These are phyloP conservation scores for Acanthamoeba lenticulata DNA, from an alignment of 208 protist species.

Conservation along the genomic window DNA sequence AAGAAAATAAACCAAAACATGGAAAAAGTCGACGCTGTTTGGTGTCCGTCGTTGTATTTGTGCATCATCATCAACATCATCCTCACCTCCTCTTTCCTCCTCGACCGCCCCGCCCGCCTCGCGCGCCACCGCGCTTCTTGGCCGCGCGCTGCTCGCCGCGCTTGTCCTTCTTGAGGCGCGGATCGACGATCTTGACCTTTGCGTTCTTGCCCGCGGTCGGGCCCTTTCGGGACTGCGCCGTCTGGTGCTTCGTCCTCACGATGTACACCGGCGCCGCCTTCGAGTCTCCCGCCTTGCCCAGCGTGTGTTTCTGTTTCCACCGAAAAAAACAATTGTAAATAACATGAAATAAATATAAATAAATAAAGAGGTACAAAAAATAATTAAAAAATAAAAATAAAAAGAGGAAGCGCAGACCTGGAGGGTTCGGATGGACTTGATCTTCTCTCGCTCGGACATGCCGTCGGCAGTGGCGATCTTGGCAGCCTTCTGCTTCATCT, in stretches of 20 bases:
- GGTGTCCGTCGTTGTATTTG: too few species aligned
- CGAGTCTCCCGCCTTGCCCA: constrained; percentile 43
- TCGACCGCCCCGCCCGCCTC: not conserved
- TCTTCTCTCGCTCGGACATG: constrained; percentile 77
- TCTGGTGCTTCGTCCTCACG: constrained; percentile 43
- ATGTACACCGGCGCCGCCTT: constrained; percentile 59
- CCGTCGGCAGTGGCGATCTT: constrained; percentile 72
- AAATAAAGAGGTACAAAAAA: too few species aligned
- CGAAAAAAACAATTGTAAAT: not conserved
- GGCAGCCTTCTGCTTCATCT: constrained; percentile 91
- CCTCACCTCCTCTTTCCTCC: constrained; percentile 26
- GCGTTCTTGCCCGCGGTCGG: constrained; percentile 46
- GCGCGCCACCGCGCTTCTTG: constrained; percentile 50
- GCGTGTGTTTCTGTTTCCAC: constrained; percentile 36
- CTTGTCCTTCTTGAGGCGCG: constrained; percentile 48
- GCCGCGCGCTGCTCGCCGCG: constrained; percentile 6
- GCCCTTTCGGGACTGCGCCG: not conserved
- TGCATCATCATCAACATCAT: not conserved
- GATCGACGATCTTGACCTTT: constrained; percentile 63
- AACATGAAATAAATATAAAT: too few species aligned
- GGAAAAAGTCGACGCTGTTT: too few species aligned
- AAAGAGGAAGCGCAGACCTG: not conserved
- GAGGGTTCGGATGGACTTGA: constrained; percentile 66
- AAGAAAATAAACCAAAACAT: too few species aligned
- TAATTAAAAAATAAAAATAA: too few species aligned